Evolutionary conservation across 768 basidiomycete species (phyloP).

Genomic region (Brasilioporus rufonigricans): DNA sequence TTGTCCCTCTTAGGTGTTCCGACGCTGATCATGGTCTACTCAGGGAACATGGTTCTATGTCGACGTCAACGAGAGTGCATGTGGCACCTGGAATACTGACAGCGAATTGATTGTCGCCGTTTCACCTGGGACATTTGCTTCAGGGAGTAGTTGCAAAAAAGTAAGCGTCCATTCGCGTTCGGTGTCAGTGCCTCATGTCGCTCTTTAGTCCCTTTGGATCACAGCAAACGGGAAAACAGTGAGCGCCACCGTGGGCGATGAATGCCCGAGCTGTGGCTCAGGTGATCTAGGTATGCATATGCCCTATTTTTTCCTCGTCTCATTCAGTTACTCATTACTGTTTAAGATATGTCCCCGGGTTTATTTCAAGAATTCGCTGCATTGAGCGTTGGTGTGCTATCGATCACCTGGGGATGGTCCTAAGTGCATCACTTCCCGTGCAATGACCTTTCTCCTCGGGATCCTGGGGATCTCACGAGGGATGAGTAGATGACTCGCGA

Average conservation of each 20-base stretch:
- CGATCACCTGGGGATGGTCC: slow-evolving; percentile 57
- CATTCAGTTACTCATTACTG: slow-evolving; percentile 3
- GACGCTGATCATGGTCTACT: slow-evolving; percentile 7
- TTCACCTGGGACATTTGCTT: slow-evolving; percentile 49
- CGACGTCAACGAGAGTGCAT: slow-evolving; percentile 49
- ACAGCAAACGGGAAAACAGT: slow-evolving; percentile 48
- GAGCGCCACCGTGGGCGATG: slow-evolving; percentile 53
- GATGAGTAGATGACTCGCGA: slow-evolving; percentile 8
- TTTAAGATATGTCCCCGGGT: slow-evolving; percentile 62
- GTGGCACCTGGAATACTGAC: slow-evolving; percentile 50
- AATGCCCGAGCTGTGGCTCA: slow-evolving; percentile 53
- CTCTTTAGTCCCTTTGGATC: slow-evolving; percentile 54
- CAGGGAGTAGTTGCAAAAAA: slow-evolving; percentile 58
- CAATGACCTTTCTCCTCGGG: neutral
- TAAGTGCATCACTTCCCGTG: slow-evolving; percentile 8
- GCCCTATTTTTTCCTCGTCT: neutral
- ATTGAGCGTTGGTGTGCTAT: slow-evolving; percentile 48
- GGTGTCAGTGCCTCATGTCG: slow-evolving; percentile 7
- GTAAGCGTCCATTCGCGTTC: slow-evolving; percentile 34
- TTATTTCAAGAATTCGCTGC: slow-evolving; percentile 53
- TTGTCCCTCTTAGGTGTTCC: neutral
- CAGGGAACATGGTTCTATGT: slow-evolving; percentile 71
- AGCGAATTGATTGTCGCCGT: slow-evolving; percentile 63
- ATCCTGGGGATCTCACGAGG: slow-evolving; percentile 6
- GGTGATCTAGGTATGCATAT: slow-evolving; percentile 53